Conservation (phyloP, 1,284 basidiomycete genomes). For the Rhodotorula mucilaginosa region DNA sequence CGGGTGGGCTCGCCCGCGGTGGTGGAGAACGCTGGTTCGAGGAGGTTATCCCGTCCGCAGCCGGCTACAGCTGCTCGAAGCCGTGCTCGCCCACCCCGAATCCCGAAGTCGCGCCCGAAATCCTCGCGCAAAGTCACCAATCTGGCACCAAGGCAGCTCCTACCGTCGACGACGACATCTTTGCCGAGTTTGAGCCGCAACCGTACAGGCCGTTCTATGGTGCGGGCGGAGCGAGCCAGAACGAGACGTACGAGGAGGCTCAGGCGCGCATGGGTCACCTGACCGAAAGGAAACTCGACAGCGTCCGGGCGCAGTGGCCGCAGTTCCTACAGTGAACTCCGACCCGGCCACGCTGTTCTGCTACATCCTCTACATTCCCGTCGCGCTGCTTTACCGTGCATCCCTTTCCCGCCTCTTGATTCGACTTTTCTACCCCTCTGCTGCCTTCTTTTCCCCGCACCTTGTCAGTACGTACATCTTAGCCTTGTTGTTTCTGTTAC, state of each 20-base stretch:
- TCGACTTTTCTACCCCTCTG: too few species aligned
- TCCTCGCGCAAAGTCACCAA: not conserved
- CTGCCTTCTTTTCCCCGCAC: too few species aligned
- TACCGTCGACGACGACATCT: slow-evolving; percentile 2
- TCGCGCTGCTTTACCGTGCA: too few species aligned
- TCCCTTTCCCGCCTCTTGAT: too few species aligned
- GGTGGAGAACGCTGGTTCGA: slow-evolving; percentile 36
- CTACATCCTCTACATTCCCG: not conserved
- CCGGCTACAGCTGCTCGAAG: not conserved
- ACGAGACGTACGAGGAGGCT: slow-evolving; percentile 23
- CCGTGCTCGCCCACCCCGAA: not conserved
- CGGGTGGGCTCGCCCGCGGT: slow-evolving; percentile 32
- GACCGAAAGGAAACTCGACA: not conserved
- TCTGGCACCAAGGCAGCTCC: not conserved
- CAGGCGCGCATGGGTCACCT: slow-evolving; percentile 10
- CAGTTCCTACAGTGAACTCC: not conserved
- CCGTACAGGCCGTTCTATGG: slow-evolving; percentile 19
- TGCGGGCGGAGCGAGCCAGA: slow-evolving; percentile 4
- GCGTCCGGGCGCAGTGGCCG: not conserved
- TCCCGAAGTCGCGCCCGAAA: not conserved
- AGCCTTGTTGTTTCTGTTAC: too few species aligned
- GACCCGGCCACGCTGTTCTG: not conserved
- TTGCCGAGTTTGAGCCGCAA: slow-evolving; percentile 24
- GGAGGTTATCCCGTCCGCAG: slow-evolving; percentile 13
- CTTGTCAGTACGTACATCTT: too few species aligned